Evolutionary conservation across 31 red algal genomes (phyloP).

Genomic region (Odonthalia washingtoniensis): DNA sequence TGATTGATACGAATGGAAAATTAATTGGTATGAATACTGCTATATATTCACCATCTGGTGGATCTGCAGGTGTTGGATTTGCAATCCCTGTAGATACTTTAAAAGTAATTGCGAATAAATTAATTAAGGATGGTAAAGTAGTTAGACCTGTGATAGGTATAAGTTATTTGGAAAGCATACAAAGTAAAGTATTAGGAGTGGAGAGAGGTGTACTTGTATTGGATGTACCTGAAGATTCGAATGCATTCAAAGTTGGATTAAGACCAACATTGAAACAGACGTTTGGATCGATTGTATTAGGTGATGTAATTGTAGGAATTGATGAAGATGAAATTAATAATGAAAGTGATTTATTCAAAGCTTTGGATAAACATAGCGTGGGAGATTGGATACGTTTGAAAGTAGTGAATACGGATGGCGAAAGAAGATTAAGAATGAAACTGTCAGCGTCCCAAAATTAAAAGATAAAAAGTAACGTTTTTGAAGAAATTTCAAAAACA

Average conservation of each 20-base stretch:
- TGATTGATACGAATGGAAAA: conserved; percentile 87
- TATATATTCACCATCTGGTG: conserved; percentile 91
- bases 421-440: conserved; percentile 59
- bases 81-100: conserved; percentile 98
- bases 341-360: conserved; percentile 94
- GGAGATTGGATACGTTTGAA: conserved; percentile 74
- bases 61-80: conserved; percentile 95
- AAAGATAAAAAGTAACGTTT: too few relatives aligned
- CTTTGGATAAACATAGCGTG: conserved; percentile 92
- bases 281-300: conserved; percentile 87
- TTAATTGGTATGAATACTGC: conserved; percentile 99
- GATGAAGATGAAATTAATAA: conserved; percentile 80
- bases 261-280: conserved; percentile 70
- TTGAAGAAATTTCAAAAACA: too few relatives aligned
- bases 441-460: conserved; percentile 69
- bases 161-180: conserved; percentile 92
- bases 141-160: conserved; percentile 96
- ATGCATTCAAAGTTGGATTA: conserved; percentile 91
- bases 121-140: conserved; percentile 94
- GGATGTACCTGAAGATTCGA: conserved; percentile 79
- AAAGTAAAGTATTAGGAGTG: conserved; percentile 82
- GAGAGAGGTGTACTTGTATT: conserved; percentile 92
- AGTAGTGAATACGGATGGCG: conserved; percentile 69
- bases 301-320: conserved; percentile 93
- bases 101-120: conserved; percentile 75